Base-by-base conservation (phyloP, 257 asterid genomes). In the Orobanche coerulescens region DNA sequence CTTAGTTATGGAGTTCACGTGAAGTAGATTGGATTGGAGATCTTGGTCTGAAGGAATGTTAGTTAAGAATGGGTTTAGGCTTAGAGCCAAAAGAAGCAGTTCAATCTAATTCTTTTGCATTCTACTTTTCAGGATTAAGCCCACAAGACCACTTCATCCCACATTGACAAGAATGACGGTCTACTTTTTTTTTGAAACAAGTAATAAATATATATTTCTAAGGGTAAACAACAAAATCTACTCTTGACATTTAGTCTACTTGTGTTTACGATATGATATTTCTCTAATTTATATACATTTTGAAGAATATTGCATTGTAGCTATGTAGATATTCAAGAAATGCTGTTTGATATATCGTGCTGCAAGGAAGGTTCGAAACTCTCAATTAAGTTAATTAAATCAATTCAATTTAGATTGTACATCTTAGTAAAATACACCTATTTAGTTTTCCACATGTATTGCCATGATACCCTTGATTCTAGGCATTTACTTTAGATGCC, bases 391-490 rank as follows among this genome's bases (percentile, higher is more conserved):
- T 18, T 7, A 11, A 42, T 31, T 2, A 14, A 34, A 11, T 25
- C n/a, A 30, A 30, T 30, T 30, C 2, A 6, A 48, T 8, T 63
- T 3, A 33, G 20, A 8, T 47, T 49, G 59, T 36, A 3, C 12
- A 48, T n/a, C 18, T 12, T 10, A 28, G 34, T 30, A 34, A 23
- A 31, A 49, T 5, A 25, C 14, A 10, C 28, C 6, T 50, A 26
- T 53, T 26, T n/a, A 15, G 60, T 44, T 43, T 25, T 58, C 39
- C 23, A 18, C 47, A 37, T 61, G 50, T 42, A 39, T 42, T 22
- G 16, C 64, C 40, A 26, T 48, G 42, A 42, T 57, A 55, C 49
- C 24, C 16, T 58, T 64, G 51, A 33, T 51, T 49, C 63, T 44
- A 59, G 44, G 54, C 48, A 34, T 57, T 26, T 50, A 16, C 16